phyloP scores from a whole-genome alignment of 768 basidiomycete genomes.

The Thelephora ganbajun region DNA sequence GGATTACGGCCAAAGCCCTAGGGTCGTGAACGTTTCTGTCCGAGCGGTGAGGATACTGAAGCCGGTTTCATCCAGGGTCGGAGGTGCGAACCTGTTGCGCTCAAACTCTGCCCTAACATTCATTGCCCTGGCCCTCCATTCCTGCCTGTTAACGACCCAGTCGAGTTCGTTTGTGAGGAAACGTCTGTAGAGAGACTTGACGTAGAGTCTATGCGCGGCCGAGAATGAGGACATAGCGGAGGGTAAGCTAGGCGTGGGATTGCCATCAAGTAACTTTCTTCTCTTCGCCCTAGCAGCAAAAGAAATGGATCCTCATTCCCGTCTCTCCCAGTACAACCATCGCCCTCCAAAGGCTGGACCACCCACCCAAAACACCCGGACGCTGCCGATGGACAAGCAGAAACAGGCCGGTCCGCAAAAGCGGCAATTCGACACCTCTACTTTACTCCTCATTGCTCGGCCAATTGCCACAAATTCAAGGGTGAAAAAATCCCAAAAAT shows the following conservation, averaged over 20 bases:
- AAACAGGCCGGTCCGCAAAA: constrained; percentile 21
- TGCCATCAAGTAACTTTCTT: too few species aligned
- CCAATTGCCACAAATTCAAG: constrained; percentile 73
- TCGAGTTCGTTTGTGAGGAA: constrained; percentile 77
- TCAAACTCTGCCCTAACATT: constrained; percentile 90
- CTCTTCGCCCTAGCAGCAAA: neutral
- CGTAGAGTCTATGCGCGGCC: constrained; percentile 65
- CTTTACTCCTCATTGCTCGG: constrained; percentile 20
- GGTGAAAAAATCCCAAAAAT: constrained; percentile 62
- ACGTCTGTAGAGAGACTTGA: constrained; percentile 86
- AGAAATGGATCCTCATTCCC: constrained; percentile 68
- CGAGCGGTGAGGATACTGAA: neutral
- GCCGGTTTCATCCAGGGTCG: neutral
- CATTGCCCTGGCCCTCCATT: constrained; percentile 78
- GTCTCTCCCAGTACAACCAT: constrained; percentile 61
- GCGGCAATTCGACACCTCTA: constrained; percentile 10
- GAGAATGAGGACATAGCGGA: constrained; percentile 36
- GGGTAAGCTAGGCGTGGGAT: constrained; percentile 29
- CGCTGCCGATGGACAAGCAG: constrained; percentile 28
- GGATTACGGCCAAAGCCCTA: constrained; percentile 58
- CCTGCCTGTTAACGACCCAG: constrained; percentile 77
- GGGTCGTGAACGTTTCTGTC: constrained; percentile 74
- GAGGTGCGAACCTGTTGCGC: constrained; percentile 60
- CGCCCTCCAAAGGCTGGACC: constrained; percentile 59
- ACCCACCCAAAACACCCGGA: constrained; percentile 27